Base-by-base conservation (phyloP, 1,284 basidiomycete genomes). In the Pulchroboletus neoregius region DNA sequence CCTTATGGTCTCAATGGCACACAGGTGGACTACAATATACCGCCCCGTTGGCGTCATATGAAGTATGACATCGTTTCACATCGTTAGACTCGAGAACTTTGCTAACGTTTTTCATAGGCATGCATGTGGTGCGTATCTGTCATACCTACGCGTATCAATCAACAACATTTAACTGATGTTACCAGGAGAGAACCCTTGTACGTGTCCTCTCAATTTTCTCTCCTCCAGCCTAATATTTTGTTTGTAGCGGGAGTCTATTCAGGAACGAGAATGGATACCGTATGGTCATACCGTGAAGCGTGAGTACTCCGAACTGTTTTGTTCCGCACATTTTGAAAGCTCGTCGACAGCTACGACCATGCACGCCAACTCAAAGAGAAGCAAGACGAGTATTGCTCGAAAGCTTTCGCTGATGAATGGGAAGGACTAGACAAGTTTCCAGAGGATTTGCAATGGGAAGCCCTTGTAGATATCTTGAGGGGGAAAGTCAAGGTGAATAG, bases 381-480 rank as follows among this genome's bases (percentile, higher is more conserved):
- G 43, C 92, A 94, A 61, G 88, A 93, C 54, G 69, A 69, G 8
- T 91, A 79, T 61, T 91, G 87, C 56, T 57, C 66, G 5, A 72
- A 73, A 37, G 81, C 71, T 0, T 58, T 75, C 8, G 62, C 71
- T 3, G 76, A 81, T 2, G 66, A 78, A 20, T 88, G 82, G 78
- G 71, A 77, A 22, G 72, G 68, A 12, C 68, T 84, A 6, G 76
- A 73, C 23, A 67, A 74, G 1, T 91, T 87, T 66, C 91, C 91
- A 0, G 79, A 87, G 23, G 80, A 82, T 45, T 68, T 93, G 18
- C 78, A 88, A 56, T 90, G 86, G 80, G 91, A 94, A 62, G 76
- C 83, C 2, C 68, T 94, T 10, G 85, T 91, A 1, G 91, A 94
- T 53, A 82, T 92, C 3, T 68, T 95, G 23, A 72, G 92, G 54